A percentile compares a stretch with the other conserved stretches of the same genome.
These are phyloP conservation scores for Tilletia caries DNA, from an alignment of 1,284 basidiomycete species.

Conservation along the genomic window DNA sequence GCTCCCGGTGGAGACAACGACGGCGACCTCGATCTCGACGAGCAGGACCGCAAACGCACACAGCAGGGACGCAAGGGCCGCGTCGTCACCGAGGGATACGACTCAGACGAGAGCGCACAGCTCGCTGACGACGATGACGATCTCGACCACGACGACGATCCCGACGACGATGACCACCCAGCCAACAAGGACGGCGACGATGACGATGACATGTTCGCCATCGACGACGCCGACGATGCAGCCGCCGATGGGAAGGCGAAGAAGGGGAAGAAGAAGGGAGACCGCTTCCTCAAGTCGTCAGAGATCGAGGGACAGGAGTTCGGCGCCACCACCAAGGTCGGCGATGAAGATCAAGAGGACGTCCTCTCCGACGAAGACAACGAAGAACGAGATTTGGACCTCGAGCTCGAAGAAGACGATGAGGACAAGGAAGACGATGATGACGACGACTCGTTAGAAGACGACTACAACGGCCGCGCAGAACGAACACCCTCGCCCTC, in stretches of 20 bases:
- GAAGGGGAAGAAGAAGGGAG: constrained; percentile 21
- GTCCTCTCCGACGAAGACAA: constrained; percentile 21
- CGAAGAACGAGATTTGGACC: constrained; percentile 43
- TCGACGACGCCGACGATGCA: constrained; percentile 19
- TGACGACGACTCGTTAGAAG: constrained; percentile 17
- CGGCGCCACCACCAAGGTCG: constrained; percentile 26
- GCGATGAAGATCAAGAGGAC: constrained; percentile 39
- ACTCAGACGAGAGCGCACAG: constrained; percentile 87
- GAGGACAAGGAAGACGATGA: constrained; percentile 18
- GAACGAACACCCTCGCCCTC: constrained; percentile 38
- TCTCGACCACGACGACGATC: constrained; percentile 58
- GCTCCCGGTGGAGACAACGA: no score
- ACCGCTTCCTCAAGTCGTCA: constrained; percentile 61
- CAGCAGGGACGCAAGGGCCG: constrained; percentile 40
- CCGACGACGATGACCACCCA: constrained; percentile 50
- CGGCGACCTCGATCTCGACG: constrained; percentile 46
- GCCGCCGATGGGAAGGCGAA: constrained; percentile 18
- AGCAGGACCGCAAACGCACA: constrained; percentile 35
- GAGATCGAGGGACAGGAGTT: constrained; percentile 67
- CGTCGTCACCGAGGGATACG: constrained; percentile 75
- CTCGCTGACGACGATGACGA: constrained; percentile 74
- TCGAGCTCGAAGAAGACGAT: constrained; percentile 34
- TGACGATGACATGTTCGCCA: constrained; percentile 82
- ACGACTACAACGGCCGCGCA: constrained; percentile 34
- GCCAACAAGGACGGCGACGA: constrained; percentile 25